Evolutionary conservation across 1,284 basidiomycete species (phyloP), one percentile per base, ranked within the genome.

Genomic region (Mycena sp.): DNA sequence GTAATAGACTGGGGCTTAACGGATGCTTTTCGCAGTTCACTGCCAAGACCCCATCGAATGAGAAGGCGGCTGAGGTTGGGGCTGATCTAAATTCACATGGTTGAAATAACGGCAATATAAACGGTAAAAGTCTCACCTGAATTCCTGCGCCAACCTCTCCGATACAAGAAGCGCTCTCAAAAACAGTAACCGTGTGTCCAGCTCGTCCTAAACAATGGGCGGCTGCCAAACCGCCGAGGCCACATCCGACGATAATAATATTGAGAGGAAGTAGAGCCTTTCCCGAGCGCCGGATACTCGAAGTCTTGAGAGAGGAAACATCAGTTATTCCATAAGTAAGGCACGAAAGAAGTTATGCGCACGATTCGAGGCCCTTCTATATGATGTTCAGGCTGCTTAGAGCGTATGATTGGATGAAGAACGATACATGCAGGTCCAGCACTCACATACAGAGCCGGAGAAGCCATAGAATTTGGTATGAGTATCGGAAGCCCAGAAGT

Each of bases 11-110:
- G 70, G 0, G 85, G 85, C 54, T 78, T 71, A 19, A 87, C 83
- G 0, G 74, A 77, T 10, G 78, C 60, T 52, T 77, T 69, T 25
- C 78, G 73, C 23, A 87, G 73, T 32, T 77, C 74, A 2, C 79
- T 74, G 2, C 73, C 81, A 2, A 87, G 74, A 6, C 85, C 86
- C 86, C 86, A 88, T 4, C 83, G 76, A 41, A 81, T 76, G 44
- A 88, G 74, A 2, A 87, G 77, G 14, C 84, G 77, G 14, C 79
- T 79, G 14, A 85, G 63, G 67, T 87, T 86, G 16, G 83, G 81
- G 3, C 81, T 76, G 45, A 83, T 73, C 58, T 65, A 14, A 7
- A 49, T 23, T 12, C 10, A 38, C n/a, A 51, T 19, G 40, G n/a
- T 56, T 23, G 41, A 9, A 38, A 50, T n/a, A 19, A 26, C 4